phyloP scores from a whole-genome alignment of 805 yeast genomes.

The Kuraishia piskuri region DNA sequence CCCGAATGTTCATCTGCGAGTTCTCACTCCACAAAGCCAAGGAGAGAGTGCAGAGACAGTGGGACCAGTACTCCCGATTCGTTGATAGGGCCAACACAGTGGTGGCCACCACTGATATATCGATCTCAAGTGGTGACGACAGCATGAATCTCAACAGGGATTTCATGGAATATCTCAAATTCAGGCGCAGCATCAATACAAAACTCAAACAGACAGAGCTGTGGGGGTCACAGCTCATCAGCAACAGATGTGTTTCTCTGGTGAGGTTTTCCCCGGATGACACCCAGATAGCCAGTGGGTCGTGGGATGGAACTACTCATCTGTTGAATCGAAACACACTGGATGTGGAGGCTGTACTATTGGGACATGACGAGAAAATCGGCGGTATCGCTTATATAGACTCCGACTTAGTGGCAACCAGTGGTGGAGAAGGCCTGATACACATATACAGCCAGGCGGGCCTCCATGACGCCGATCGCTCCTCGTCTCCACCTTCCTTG shows the following conservation, averaged over 20 bases:
- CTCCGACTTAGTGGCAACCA: slow-evolving; percentile 21
- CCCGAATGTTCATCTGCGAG: slow-evolving; percentile 43
- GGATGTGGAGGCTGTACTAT: slow-evolving; percentile 16
- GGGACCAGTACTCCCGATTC: not conserved
- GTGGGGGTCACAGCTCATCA: slow-evolving; percentile 62
- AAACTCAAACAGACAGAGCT: slow-evolving; percentile 30
- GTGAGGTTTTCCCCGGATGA: slow-evolving; percentile 36
- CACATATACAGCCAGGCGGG: slow-evolving; percentile 14
- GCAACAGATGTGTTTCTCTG: slow-evolving; percentile 60
- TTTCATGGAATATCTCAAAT: slow-evolving; percentile 31
- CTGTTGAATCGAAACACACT: slow-evolving; percentile 35
- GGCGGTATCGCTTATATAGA: slow-evolving; percentile 66
- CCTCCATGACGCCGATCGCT: not conserved
- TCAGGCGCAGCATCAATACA: slow-evolving; percentile 34
- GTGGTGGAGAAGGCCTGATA: slow-evolving; percentile 39
- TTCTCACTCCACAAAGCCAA: slow-evolving; percentile 41
- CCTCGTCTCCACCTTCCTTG: not conserved
- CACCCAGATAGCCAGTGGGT: slow-evolving; percentile 48
- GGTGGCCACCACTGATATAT: slow-evolving; percentile 10
- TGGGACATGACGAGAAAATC: slow-evolving; percentile 57
- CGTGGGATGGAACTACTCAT: slow-evolving; percentile 75
- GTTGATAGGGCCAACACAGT: not conserved
- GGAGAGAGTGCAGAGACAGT: slow-evolving; percentile 19
- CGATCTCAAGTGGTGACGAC: slow-evolving; percentile 13
- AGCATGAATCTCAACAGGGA: not conserved